Base-by-base conservation (phyloP, 148 eudicot species). In the Agrostemma githago region DNA sequence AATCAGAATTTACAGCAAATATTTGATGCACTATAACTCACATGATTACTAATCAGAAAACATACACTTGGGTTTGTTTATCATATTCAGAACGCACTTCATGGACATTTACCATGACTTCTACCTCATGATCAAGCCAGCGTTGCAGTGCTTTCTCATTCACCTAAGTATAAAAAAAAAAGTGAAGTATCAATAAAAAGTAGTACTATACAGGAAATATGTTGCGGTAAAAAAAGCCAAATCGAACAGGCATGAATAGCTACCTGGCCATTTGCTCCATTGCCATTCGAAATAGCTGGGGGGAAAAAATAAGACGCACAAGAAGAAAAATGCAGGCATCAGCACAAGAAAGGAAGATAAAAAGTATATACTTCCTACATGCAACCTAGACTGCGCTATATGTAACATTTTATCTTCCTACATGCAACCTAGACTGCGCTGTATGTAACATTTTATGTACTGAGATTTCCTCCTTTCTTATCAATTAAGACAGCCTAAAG, bases 41-140 rank as follows among this genome's bases (percentile, higher is more conserved):
- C 3, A 20, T 20, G 62, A 69, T 72, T 53, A 8, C 10, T 62
- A 21, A 80, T 71, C 53, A 17, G 66, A 60, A 69, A 74, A 82
- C 99, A 48, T 96, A 96, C 99, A 96, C 99, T 92, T 96, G 91
- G 67, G 91, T 92, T 82, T 96, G 99, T 83, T 92, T 96, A 83
- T 96, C 97, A 76, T 96, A 96, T 70, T 92, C 97, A 15, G 84
- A 84, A 74, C 96, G 96, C 73, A 96, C 99, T 88, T 96, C 99
- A 85, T 96, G 97, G 83, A 96, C 94, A 78, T 96, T 90, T 69
- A 96, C 99, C 91, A 88, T 89, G 75, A 96, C 96, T 83, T 96
- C 97, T 12, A 92, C 86, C 88, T 96, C 99, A 58, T 96, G 94
- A 79, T 96, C 99, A 73, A 96, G 97, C 97, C 97, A 96, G 53